Evolutionary conservation across 1,284 basidiomycete genomes (phyloP).

Genomic region (Veloporphyrellus conicus): DNA sequence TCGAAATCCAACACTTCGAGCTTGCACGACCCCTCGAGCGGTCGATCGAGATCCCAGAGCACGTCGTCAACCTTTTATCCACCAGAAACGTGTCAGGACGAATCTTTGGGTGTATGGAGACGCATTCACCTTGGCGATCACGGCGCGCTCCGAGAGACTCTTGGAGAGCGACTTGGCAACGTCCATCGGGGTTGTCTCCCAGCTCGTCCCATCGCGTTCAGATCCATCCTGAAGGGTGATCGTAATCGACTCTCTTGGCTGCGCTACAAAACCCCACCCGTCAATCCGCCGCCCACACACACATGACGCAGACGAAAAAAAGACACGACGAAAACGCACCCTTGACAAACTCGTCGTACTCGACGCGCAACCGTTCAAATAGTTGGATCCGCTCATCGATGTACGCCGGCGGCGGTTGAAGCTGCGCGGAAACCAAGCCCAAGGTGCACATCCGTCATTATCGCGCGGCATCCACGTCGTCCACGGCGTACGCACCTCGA

Average conservation of each 20-base stretch:
- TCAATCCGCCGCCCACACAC: not conserved
- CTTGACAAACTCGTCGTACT: slow-evolving; percentile 80
- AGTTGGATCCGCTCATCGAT: slow-evolving; percentile 88
- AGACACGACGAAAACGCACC: slow-evolving; percentile 39
- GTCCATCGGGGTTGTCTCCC: slow-evolving; percentile 96
- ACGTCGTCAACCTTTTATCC: slow-evolving; percentile 69
- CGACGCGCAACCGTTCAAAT: slow-evolving; percentile 85
- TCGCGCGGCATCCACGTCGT: not conserved
- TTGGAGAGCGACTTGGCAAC: slow-evolving; percentile 87
- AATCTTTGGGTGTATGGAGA: not conserved
- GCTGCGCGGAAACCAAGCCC: slow-evolving; percentile 38
- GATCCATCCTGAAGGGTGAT: slow-evolving; percentile 89
- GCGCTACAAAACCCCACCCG: slow-evolving; percentile 46
- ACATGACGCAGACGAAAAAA: not conserved
- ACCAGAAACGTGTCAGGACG: too few species aligned
- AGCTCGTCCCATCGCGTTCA: slow-evolving; percentile 77
- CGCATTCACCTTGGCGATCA: slow-evolving; percentile 80
- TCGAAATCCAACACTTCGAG: slow-evolving; percentile 94
- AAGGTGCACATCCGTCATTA: not conserved
- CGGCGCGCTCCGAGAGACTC: slow-evolving; percentile 82
- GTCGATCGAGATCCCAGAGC: slow-evolving; percentile 94
- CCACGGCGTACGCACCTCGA: slow-evolving; percentile 49
- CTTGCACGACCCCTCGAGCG: slow-evolving; percentile 78
- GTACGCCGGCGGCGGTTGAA: slow-evolving; percentile 82
- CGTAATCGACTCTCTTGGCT: slow-evolving; percentile 79